Percentiles rank a stretch among this genome's conserved stretches.
These are phyloP conservation scores for Peronospora farinosa DNA, from an alignment of 352 stramenopile genomes.

Conservation along the genomic window DNA sequence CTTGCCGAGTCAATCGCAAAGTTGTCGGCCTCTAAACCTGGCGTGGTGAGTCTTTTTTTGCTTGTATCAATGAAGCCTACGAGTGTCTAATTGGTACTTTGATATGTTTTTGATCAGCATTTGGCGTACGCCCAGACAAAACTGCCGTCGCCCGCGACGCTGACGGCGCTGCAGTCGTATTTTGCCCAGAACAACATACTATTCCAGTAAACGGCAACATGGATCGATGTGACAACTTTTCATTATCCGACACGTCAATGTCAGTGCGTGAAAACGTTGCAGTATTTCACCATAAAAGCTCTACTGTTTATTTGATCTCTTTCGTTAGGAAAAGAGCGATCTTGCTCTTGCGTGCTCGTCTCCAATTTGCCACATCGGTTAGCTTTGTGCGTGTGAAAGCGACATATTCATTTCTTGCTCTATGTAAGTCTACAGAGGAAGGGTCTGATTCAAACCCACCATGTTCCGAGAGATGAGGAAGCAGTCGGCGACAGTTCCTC, in stretches of 20 bases:
- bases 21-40: constrained; percentile 55
- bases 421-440: constrained; percentile 34
- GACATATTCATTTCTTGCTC: constrained; percentile 34
- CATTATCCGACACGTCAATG: constrained; percentile 10
- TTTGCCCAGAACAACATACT: constrained; percentile 60
- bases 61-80: not conserved
- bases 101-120: constrained; percentile 35
- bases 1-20: constrained; percentile 61
- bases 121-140: constrained; percentile 42
- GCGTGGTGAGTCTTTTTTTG: constrained; percentile 43
- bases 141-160: constrained; percentile 27
- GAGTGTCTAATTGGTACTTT: constrained; percentile 13
- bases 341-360: constrained; percentile 4
- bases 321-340: constrained; percentile 11
- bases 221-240: constrained; percentile 16
- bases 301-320: constrained; percentile 19
- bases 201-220: constrained; percentile 46
- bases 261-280: constrained; percentile 11
- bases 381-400: constrained; percentile 16
- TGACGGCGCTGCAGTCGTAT: constrained; percentile 43
- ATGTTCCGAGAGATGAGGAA: constrained; percentile 15
- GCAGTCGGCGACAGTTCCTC: constrained; percentile 14
- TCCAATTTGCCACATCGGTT: constrained; percentile 4
- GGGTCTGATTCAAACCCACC: constrained; percentile 5
- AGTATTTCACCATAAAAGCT: constrained; percentile 19